These are phyloP conservation scores for Oenanthe javanica DNA, from an alignment of 140 eudicot genomes.

Conservation along the genomic window DNA sequence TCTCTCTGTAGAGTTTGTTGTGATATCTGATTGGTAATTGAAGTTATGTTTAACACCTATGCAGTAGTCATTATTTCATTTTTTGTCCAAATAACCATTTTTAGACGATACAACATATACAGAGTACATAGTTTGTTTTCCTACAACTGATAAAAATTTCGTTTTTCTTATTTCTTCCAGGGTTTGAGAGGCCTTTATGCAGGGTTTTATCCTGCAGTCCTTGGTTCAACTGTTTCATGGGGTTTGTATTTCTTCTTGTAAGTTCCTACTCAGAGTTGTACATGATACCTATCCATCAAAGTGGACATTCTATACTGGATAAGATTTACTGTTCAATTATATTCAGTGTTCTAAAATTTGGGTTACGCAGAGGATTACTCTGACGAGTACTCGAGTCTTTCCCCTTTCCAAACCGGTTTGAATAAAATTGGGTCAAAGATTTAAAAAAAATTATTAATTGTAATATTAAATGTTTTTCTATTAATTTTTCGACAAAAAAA, in stretches of 20 bases:
- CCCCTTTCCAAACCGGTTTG: not conserved
- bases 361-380: not conserved
- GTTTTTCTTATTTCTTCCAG: slow-evolving; percentile 29
- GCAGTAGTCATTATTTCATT: not conserved
- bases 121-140: not conserved
- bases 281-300: not conserved
- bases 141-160: not conserved
- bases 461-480: no score
- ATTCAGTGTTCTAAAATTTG: not conserved
- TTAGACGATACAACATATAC: not conserved
- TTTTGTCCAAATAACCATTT: not conserved
- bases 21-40: not conserved
- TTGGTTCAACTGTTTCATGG: slow-evolving; percentile 97
- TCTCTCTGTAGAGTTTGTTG: not conserved
- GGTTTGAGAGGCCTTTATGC: slow-evolving; percentile 90
- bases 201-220: slow-evolving; percentile 90
- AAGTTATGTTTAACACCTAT: not conserved
- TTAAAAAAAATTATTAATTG: no score
- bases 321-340: not conserved
- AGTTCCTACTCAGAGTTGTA: slow-evolving; percentile 22
- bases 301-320: not conserved
- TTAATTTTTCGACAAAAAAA: no score
- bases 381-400: not conserved
- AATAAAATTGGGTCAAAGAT: not conserved
- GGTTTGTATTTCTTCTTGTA: slow-evolving; percentile 94